phyloP scores from a whole-genome alignment of 805 yeast species.

The Osmozyma mogii region DNA sequence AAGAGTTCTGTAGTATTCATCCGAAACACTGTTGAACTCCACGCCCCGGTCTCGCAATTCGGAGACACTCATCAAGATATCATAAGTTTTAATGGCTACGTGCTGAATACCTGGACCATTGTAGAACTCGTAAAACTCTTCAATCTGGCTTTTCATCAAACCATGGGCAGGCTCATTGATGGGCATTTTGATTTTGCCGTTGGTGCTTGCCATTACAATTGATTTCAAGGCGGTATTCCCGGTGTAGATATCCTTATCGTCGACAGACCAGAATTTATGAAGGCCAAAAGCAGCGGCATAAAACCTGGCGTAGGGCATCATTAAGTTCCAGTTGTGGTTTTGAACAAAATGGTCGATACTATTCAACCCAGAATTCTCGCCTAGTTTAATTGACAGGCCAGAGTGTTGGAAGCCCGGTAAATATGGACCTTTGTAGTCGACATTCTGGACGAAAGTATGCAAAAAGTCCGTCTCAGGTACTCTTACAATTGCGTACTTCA shows the following conservation, averaged over 20 bases:
- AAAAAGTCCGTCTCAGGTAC: conserved; percentile 49
- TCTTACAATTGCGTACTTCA: conserved; percentile 40
- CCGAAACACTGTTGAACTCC: conserved; percentile 58
- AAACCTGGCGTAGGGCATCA: conserved; percentile 49
- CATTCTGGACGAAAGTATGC: conserved; percentile 59
- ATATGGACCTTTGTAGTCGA: conserved; percentile 33
- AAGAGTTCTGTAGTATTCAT: conserved; percentile 47
- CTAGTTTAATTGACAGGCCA: too few relatives aligned
- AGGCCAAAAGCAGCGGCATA: conserved; percentile 64
- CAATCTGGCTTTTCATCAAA: conserved; percentile 62
- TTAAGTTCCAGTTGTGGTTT: conserved; percentile 62
- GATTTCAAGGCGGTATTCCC: conserved; percentile 63
- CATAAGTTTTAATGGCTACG: conserved; percentile 57
- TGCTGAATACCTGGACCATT: conserved; percentile 85
- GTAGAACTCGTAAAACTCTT: conserved; percentile 68
- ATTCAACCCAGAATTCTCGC: conserved; percentile 15
- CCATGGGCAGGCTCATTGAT: conserved; percentile 79
- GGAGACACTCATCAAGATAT: conserved; percentile 51
- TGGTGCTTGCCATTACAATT: conserved; percentile 65
- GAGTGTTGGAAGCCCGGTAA: conserved; percentile 41
- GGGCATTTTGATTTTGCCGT: conserved; percentile 68
- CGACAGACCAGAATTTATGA: conserved; percentile 79
- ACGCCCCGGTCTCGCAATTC: conserved; percentile 55
- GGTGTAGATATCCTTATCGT: conserved; percentile 67
- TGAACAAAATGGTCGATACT: conserved; percentile 76